Base-by-base conservation (phyloP, 2,329 filamentous ascomycete species). In the Diplodia sapinea region DNA sequence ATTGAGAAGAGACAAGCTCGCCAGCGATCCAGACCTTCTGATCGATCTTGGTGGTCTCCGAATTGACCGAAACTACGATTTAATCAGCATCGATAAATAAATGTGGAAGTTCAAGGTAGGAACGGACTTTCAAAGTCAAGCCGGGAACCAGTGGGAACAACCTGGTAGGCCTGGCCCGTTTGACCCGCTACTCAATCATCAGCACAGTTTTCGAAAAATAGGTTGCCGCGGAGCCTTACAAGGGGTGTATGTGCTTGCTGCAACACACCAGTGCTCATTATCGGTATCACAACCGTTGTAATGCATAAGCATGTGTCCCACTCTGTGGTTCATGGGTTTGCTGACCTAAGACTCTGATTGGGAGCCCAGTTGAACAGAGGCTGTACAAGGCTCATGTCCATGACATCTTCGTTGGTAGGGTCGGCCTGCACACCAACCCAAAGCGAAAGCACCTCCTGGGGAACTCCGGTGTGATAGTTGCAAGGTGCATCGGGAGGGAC, bases 381-480 rank as follows among this genome's bases (percentile, higher is more conserved):
- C 50, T 70, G 66, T 1, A 68, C 68, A 23, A 70, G 64, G 33
- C 66, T 59, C 66, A 63, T 50, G 13, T 68, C 51, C 31, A 66
- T 15, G 2, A 68, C 43, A 33, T 70, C 67, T 5, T 17, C 47
- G 12, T 31, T 26, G 12, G 62, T 51, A 4, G 68, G 62, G 38
- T 68, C 63, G 9, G 33, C 54, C 31, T 69, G 68, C 11, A 68
- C 40, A n/a, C 66, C 68, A 40, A 68, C 66, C 61, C 67, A 68
- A 3, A 68, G 36, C 11, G 65, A 29, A 23, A 67, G 55, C 33
- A 43, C 49, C 47, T 31, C 49, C 4, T 61, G 33, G 4, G n/a
- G 20, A 11, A 43, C 43, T 20, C 23, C 36, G 2, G 15, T 57
- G 6, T 54, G 23, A 31, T 51, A 51, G 31, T 55, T 49, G 55